A percentile compares a stretch with the other conserved stretches of the same genome.
phyloP scores from a whole-genome alignment of 1,284 basidiomycete species.

The Moesziomyces sp. region DNA sequence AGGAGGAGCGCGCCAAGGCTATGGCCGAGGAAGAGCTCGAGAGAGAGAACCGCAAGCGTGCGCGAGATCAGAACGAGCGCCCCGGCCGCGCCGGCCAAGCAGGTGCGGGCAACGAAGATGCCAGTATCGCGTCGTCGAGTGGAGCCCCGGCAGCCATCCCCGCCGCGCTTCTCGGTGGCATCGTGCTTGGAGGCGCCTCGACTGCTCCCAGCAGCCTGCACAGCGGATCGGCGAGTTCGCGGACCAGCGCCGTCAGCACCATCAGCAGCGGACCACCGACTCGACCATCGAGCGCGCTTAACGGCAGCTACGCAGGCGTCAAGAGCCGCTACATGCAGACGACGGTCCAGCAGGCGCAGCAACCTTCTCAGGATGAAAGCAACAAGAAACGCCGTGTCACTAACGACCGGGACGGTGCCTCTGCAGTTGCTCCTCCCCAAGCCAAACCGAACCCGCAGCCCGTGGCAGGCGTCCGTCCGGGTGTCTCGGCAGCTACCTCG shows the following conservation, averaged over 20 bases:
- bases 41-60: conserved; percentile 43
- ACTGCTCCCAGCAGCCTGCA: conserved; percentile 15
- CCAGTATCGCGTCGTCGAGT: conserved; percentile 29
- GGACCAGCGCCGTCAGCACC: conserved; percentile 38
- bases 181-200: conserved; percentile 22
- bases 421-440: conserved; percentile 6
- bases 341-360: conserved; percentile 19
- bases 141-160: conserved; percentile 39
- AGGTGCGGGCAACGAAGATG: conserved; percentile 15
- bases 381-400: conserved; percentile 52
- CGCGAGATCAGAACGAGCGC: conserved; percentile 41
- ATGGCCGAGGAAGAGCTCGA: conserved; percentile 42
- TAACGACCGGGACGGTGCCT: conserved; percentile 32
- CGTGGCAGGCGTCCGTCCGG: conserved; percentile 19
- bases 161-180: conserved; percentile 28
- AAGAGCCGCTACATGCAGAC: conserved; percentile 51
- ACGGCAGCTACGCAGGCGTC: conserved; percentile 47
- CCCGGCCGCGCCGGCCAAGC: conserved; percentile 19
- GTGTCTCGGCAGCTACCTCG: conserved; percentile 29
- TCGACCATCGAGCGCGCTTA: conserved; percentile 36
- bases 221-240: conserved; percentile 16
- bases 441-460: conserved; percentile 17
- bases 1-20: conserved; percentile 43
- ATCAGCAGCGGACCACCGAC: conserved; percentile 39
- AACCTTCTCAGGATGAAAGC: conserved; percentile 22